Percentiles rank a stretch among this genome's conserved stretches.
These are phyloP conservation scores for Xylaria sp. DNA, from an alignment of 2,329 filamentous ascomycete genomes.

Conservation along the genomic window DNA sequence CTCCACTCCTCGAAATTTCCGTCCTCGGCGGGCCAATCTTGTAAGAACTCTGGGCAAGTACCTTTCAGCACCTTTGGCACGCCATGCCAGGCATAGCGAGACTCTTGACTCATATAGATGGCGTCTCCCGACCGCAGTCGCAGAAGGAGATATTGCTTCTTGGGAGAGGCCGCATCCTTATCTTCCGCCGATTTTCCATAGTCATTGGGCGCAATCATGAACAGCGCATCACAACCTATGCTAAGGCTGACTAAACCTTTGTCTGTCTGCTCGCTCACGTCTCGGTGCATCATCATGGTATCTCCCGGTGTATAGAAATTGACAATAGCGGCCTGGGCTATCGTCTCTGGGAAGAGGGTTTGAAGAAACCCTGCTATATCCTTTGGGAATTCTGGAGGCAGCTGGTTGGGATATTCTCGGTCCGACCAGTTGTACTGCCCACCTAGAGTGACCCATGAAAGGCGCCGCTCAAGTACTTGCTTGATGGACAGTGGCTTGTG, in stretches of 20 bases:
- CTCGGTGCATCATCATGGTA: constrained; percentile 90
- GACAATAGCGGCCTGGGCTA: constrained; percentile 88
- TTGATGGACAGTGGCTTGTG: constrained; percentile 78
- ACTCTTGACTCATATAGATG: constrained; percentile 85
- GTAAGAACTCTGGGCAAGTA: constrained; percentile 80
- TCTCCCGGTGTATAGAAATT: constrained; percentile 94
- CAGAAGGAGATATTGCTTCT: constrained; percentile 67
- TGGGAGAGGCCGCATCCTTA: constrained; percentile 33
- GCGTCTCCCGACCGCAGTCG: constrained; percentile 85
- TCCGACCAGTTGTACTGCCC: constrained; percentile 97
- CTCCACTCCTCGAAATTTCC: constrained; percentile 73
- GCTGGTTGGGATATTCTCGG: constrained; percentile 78
- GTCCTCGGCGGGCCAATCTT: constrained; percentile 75
- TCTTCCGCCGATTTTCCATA: constrained; percentile 24
- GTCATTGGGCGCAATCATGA: constrained; percentile 77
- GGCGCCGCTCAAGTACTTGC: constrained; percentile 78
- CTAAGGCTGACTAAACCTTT: constrained; percentile 85
- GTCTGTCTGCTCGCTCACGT: constrained; percentile 87
- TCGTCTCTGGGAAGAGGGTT: constrained; percentile 77
- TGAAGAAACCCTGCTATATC: constrained; percentile 77
- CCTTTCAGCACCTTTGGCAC: constrained; percentile 85
- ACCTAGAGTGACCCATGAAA: constrained; percentile 94
- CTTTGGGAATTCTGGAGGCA: constrained; percentile 75
- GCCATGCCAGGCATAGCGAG: constrained; percentile 93
- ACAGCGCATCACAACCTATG: constrained; percentile 89